Conservation (phyloP, 306 rosid species). For the Lupinus albus region DNA sequence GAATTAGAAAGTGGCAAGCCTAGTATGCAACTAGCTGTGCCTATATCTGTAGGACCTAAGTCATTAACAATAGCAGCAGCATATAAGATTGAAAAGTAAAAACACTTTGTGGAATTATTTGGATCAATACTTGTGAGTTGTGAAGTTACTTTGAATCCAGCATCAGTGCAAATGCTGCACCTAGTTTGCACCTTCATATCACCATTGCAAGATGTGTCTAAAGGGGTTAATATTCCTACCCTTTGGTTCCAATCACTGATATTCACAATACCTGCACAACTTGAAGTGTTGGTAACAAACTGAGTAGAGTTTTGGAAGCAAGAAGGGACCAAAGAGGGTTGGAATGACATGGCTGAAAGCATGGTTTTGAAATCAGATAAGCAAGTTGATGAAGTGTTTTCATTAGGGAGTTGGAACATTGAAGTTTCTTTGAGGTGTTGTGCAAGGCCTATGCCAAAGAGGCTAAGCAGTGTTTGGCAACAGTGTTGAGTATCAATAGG, state of each 20-base stretch:
- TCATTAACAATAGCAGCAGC: conserved; percentile 66
- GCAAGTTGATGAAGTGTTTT: conserved; percentile 56
- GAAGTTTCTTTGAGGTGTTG: conserved; percentile 63
- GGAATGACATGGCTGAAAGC: conserved; percentile 46
- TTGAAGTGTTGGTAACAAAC: conserved; percentile 51
- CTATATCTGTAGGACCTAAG: conserved; percentile 60
- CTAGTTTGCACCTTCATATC: conserved; percentile 44
- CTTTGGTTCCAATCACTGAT: conserved; percentile 53
- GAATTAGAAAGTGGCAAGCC: conserved; percentile 52
- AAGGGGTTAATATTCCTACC: conserved; percentile 37
- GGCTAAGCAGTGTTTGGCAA: conserved; percentile 67
- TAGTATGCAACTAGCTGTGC: conserved; percentile 59
- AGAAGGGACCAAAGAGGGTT: conserved; percentile 40
- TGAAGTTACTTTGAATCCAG: conserved; percentile 51
- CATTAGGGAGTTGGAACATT: conserved; percentile 55
- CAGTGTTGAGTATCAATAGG: conserved; percentile 46
- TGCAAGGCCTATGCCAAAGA: conserved; percentile 66
- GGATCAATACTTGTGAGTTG: conserved; percentile 38
- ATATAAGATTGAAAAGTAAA: conserved; percentile 50
- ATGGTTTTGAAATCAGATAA: conserved; percentile 48
- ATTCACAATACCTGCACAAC: conserved; percentile 66
- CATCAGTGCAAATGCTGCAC: conserved; percentile 56
- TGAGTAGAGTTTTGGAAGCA: conserved; percentile 59
- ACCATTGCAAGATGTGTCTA: conserved; percentile 58
- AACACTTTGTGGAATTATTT: conserved; percentile 56